phyloP scores from a whole-genome alignment of 352 stramenopile species.

The Globisporangium camurandrum region DNA sequence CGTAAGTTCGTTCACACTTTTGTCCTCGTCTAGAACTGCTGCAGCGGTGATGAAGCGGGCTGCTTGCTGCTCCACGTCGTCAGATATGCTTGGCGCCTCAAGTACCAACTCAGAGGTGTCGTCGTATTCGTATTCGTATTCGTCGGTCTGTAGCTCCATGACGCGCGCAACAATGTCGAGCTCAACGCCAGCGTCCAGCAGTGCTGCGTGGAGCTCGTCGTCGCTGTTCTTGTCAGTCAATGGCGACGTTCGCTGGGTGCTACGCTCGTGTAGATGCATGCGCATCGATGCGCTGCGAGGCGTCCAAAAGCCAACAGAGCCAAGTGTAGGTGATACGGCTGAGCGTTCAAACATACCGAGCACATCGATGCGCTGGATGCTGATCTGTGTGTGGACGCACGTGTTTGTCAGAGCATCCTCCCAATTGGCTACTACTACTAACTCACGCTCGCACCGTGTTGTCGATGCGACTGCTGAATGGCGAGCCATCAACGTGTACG shows the following conservation, averaged over 20 bases:
- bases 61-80: no score
- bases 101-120: no score
- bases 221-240: no score
- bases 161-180: conserved; percentile 26
- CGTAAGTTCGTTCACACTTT: no score
- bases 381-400: conserved; percentile 8
- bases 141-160: conserved; percentile 3
- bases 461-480: neutral
- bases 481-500: no score
- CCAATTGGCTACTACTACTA: no score
- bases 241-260: no score
- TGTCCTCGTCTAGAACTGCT: no score
- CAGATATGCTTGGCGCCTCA: no score
- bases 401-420: neutral
- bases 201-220: conserved; percentile 17
- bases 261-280: neutral
- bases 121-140: no score
- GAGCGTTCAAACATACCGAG: conserved; percentile 8
- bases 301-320: neutral
- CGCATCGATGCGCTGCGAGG: neutral
- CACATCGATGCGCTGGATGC: conserved; percentile 23
- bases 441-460: conserved; percentile 13
- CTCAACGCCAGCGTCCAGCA: conserved; percentile 26
- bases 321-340: neutral
- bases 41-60: no score